Evolutionary conservation across 2,329 filamentous ascomycete genomes (phyloP), one percentile per base, ranked within the genome.

Genomic region (Fusarium papillatum): DNA sequence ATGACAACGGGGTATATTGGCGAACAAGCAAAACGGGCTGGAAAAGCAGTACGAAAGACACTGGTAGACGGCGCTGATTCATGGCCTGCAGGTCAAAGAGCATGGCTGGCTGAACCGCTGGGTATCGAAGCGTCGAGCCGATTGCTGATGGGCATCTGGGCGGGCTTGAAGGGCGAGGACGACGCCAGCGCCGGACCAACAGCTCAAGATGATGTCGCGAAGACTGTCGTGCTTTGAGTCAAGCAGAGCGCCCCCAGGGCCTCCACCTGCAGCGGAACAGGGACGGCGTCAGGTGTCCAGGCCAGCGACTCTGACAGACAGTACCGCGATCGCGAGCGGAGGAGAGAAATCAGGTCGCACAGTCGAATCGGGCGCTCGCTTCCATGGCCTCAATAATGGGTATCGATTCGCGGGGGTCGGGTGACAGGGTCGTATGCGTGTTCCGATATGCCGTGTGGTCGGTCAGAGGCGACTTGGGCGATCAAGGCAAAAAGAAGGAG

Each of bases 21-120:
- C 71, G 66, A 78, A 69, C 60, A 76, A 78, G 64, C 68, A 76
- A 76, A 75, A 73, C 67, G 63, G 70, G 78, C 74, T 73, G 68
- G 69, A 70, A 78, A 77, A 75, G 73, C 74, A 78, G 83, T 73
- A 74, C 70, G 64, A 78, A 81, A 68, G 71, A 77, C 68, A 79
- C 76, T 78, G 76, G 72, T 69, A 70, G 73, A 68, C 66, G 68
- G 71, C 67, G 76, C 71, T 81, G 82, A 81, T 83, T 87, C 84
- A 86, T 85, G 83, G 83, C 85, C 84, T 83, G 83, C 82, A 82
- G 80, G 80, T 85, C 80, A 86, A 80, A 83, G 83, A 83, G 85
- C 86, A 79, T 81, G 78, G 67, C 69, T 74, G 67, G 70, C 62
- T 70, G 64, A 41, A 71, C 71, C 75, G 73, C 69, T 71, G 66